Evolutionary conservation across 2,329 filamentous ascomycete genomes (phyloP).

Genomic region (Aulographum hederae): DNA sequence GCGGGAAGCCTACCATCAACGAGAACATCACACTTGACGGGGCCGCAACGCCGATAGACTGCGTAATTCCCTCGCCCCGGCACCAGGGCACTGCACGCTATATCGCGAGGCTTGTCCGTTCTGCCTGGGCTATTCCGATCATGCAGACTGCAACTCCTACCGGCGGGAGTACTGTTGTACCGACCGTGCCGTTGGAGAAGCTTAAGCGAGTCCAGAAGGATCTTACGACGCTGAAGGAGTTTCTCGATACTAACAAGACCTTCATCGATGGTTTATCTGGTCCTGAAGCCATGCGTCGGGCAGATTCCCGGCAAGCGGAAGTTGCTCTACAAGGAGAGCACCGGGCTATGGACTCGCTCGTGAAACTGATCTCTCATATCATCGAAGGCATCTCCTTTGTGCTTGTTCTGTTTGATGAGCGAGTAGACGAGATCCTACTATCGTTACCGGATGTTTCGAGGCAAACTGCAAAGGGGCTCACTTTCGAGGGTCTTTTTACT

Average conservation of each 20-base stretch:
- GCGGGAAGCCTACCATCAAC: conserved; percentile 68
- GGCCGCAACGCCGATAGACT: conserved; percentile 37
- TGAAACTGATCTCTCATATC: conserved; percentile 73
- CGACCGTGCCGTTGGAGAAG: conserved; percentile 49
- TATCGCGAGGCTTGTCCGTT: conserved; percentile 69
- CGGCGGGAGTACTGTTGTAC: conserved; percentile 43
- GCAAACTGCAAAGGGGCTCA: conserved; percentile 55
- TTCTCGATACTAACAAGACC: conserved; percentile 70
- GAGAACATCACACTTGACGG: conserved; percentile 38
- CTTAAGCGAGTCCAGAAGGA: conserved; percentile 63
- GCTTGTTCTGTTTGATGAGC: conserved; percentile 84
- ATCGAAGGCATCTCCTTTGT: conserved; percentile 96
- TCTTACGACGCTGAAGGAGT: conserved; percentile 59
- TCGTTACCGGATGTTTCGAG: conserved; percentile 54
- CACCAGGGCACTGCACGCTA: conserved; percentile 82
- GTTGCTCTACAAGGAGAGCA: conserved; percentile 87
- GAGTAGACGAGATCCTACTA: conserved; percentile 70
- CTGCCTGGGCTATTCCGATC: conserved; percentile 70
- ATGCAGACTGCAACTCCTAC: conserved; percentile 37
- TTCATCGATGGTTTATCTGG: conserved; percentile 92
- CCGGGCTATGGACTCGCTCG: conserved; percentile 70
- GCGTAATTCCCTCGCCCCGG: conserved; percentile 70
- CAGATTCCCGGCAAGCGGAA: conserved; percentile 72
- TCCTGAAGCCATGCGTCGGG: conserved; percentile 63
- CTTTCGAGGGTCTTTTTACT: conserved; percentile 77